These are phyloP conservation scores for Diaporthe longicolla DNA, from an alignment of 2,329 filamentous ascomycete species.

Conservation along the genomic window DNA sequence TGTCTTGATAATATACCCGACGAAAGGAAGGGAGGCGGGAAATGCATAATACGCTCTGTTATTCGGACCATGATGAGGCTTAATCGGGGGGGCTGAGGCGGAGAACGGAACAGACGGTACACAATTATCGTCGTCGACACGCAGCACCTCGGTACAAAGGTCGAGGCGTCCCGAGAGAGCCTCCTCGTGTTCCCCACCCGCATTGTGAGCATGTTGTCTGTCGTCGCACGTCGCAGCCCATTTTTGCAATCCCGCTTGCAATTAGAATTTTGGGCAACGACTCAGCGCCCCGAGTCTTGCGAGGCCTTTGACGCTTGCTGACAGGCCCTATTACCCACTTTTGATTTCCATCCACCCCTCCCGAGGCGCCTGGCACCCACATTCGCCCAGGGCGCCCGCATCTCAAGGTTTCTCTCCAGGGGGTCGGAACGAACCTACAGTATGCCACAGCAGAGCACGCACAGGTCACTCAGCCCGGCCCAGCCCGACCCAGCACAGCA, in stretches of 20 bases:
- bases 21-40: constrained; percentile 21
- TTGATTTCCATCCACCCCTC: constrained; percentile 34
- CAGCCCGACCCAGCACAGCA: not conserved
- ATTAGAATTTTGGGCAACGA: constrained; percentile 29
- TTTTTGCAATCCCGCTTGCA: constrained; percentile 30
- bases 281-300: constrained; percentile 22
- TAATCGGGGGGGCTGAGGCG: constrained; percentile 13
- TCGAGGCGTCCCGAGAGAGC: not conserved
- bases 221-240: constrained; percentile 12
- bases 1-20: constrained; percentile 25
- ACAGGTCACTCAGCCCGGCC: constrained; percentile 19
- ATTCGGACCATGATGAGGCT: constrained; percentile 29
- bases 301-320: constrained; percentile 22
- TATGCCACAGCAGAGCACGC: constrained; percentile 17
- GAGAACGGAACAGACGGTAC: no score
- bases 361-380: constrained; percentile 18
- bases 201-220: constrained; percentile 9
- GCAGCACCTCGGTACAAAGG: no score
- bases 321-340: constrained; percentile 28
- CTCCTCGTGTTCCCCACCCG: constrained; percentile 2
- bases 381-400: not conserved
- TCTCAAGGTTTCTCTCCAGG: constrained; percentile 29
- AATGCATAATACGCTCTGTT: constrained; percentile 28
- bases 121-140: no score
- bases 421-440: constrained; percentile 29